These are phyloP conservation scores for Pleurotus citrinopileatus DNA, from an alignment of 768 basidiomycete species.

Conservation along the genomic window DNA sequence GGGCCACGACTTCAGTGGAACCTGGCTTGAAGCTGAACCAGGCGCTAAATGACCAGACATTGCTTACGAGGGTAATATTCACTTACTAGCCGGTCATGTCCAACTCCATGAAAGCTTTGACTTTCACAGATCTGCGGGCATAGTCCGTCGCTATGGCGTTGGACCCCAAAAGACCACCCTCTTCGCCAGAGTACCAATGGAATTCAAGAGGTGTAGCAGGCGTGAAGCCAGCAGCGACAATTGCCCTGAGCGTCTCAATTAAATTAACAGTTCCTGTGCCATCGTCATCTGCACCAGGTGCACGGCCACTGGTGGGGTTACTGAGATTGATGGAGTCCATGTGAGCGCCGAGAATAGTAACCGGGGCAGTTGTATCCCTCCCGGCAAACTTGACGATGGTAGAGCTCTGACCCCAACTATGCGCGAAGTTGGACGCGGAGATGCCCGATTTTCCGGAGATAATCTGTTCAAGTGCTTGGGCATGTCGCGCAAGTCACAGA, in stretches of 20 bases:
- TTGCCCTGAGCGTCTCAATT: conserved; percentile 39
- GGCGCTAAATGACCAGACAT: conserved; percentile 17
- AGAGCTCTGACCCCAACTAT: conserved; percentile 18
- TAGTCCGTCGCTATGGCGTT: conserved; percentile 45
- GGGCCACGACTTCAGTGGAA: conserved; percentile 35
- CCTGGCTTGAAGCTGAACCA: conserved; percentile 39
- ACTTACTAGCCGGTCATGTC: conserved; percentile 40
- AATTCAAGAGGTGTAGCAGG: conserved; percentile 43
- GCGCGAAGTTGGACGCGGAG: conserved; percentile 19
- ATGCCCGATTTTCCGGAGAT: conserved; percentile 19
- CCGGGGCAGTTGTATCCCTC: conserved; percentile 11
- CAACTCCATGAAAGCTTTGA: conserved; percentile 45
- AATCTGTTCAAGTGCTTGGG: conserved; percentile 15
- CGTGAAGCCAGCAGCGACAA: conserved; percentile 37
- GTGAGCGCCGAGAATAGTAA: conserved; percentile 26
- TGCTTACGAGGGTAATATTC: no score
- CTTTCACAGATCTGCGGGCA: conserved; percentile 35
- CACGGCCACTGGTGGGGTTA: conserved; percentile 22
- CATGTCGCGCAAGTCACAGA: background rate
- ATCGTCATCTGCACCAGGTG: conserved; percentile 37
- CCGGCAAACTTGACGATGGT: conserved; percentile 21
- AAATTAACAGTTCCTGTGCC: conserved; percentile 43
- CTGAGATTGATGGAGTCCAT: conserved; percentile 26
- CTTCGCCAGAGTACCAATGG: conserved; percentile 49
- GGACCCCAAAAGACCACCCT: conserved; percentile 47